A percentile compares a stretch with the other conserved stretches of the same genome.
Evolutionary conservation across 352 stramenopile genomes (phyloP).

Genomic region (Phytophthora melonis): DNA sequence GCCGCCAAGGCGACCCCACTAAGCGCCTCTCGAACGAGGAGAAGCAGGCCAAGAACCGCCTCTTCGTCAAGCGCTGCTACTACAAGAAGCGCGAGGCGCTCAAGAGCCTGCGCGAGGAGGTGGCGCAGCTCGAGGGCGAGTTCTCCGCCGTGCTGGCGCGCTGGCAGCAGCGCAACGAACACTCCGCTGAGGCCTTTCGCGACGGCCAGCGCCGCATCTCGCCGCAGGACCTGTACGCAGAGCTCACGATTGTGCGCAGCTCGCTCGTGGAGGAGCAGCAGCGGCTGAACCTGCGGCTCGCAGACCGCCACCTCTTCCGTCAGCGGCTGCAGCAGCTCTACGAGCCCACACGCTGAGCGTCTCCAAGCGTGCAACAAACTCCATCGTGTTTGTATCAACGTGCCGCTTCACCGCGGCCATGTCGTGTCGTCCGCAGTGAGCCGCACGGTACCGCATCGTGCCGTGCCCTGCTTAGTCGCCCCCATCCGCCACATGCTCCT

Average conservation of each 20-base stretch:
- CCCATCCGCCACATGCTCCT: conserved; percentile 1
- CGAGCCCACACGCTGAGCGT: conserved; percentile 44
- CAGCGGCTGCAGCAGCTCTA: conserved; percentile 57
- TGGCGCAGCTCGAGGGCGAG: conserved; percentile 46
- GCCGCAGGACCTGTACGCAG: conserved; percentile 48
- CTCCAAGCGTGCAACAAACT: conserved; percentile 10
- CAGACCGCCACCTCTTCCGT: conserved; percentile 53
- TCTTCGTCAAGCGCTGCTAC: conserved; percentile 84
- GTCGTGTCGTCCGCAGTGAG: conserved; percentile 22
- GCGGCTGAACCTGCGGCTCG: conserved; percentile 47
- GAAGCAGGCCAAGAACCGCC: conserved; percentile 72
- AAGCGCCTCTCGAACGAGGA: conserved; percentile 58
- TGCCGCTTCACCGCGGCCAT: conserved; percentile 9
- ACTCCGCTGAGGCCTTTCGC: conserved; percentile 38
- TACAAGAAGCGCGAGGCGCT: conserved; percentile 77
- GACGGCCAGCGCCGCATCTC: conserved; percentile 44
- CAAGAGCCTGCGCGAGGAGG: conserved; percentile 52
- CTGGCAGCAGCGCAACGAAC: conserved; percentile 46
- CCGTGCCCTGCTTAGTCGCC: conserved; percentile 7
- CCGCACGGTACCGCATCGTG: background rate
- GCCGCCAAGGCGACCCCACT: conserved; percentile 32
- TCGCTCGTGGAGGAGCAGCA: conserved; percentile 56
- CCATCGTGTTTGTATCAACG: conserved; percentile 33
- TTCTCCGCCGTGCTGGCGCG: conserved; percentile 42
- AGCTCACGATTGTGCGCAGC: conserved; percentile 50